These are phyloP conservation scores for Populus simonii DNA, from an alignment of 345 rosid species.

Conservation along the genomic window DNA sequence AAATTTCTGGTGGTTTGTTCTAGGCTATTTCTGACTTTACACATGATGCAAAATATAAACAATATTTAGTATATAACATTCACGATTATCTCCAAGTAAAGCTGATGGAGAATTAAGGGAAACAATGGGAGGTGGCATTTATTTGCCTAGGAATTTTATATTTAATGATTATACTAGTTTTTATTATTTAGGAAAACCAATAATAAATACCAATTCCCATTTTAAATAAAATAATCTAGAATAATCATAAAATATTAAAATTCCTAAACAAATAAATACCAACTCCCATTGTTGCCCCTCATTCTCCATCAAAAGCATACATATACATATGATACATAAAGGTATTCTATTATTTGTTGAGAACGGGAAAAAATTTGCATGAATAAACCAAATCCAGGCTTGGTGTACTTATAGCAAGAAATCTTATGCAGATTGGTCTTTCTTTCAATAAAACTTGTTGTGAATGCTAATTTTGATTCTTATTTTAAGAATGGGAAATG, in stretches of 20 bases:
- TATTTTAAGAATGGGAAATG: slow-evolving; percentile 18
- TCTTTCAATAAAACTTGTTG: slow-evolving; percentile 5
- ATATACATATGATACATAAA: background rate
- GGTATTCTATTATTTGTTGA: background rate
- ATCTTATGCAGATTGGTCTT: background rate
- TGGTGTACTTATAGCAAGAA: background rate
- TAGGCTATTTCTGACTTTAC: background rate
- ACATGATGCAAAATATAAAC: background rate
- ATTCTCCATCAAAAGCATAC: no score
- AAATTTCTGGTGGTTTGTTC: background rate
- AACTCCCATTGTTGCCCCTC: no score
- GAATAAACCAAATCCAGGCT: background rate
- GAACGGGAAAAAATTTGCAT: background rate
- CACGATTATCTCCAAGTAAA: background rate
- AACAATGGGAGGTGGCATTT: no score
- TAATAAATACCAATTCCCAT: no score
- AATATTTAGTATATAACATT: background rate
- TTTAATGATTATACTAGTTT: no score
- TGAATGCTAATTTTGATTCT: slow-evolving; percentile 8
- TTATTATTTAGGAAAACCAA: no score
- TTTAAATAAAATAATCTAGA: no score
- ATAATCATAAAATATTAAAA: no score
- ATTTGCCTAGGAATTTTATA: no score
- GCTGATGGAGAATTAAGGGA: no score
- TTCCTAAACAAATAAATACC: no score